These are phyloP conservation scores for Plasmodium vinckei DNA, from an alignment of 169 alveolate species.

Conservation along the genomic window DNA sequence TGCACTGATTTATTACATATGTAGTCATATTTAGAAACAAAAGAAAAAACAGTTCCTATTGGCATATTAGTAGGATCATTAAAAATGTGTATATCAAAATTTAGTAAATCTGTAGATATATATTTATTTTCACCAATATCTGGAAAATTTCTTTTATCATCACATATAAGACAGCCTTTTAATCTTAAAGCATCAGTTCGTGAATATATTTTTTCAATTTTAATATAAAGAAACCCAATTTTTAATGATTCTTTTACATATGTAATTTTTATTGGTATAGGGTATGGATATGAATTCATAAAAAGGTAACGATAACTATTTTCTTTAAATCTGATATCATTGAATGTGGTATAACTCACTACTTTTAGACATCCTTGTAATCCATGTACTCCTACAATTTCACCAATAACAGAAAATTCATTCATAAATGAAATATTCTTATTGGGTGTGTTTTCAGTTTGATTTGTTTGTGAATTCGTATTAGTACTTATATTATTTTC, in stretches of 20 bases:
- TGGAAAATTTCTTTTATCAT: constrained; percentile 70
- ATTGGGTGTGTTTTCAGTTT: too few relatives aligned
- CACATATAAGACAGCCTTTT: constrained; percentile 62
- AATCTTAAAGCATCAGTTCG: constrained; percentile 73
- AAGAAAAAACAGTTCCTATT: constrained; percentile 46
- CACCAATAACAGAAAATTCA: constrained; percentile 66
- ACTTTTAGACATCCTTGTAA: constrained; percentile 51
- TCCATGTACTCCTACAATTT: constrained; percentile 72
- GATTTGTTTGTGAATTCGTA: neutral
- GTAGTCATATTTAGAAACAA: constrained; percentile 64
- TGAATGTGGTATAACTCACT: constrained; percentile 63
- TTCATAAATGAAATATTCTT: constrained; percentile 11
- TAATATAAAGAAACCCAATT: constrained; percentile 43
- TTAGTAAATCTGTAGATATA: constrained; percentile 68
- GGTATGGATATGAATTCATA: constrained; percentile 61
- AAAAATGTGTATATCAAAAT: constrained; percentile 53
- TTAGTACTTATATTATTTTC: neutral
- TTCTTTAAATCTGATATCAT: constrained; percentile 54
- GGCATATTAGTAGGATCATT: constrained; percentile 57
- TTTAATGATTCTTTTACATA: constrained; percentile 72
- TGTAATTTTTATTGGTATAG: constrained; percentile 55
- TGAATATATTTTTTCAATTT: constrained; percentile 44
- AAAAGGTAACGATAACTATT: constrained; percentile 51
- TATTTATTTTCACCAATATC: constrained; percentile 44
- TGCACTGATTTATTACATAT: constrained; percentile 44